Percentiles rank a stretch among this genome's conserved stretches.
These are phyloP conservation scores for Crithidia bombi DNA, from an alignment of 208 protist species.

Conservation along the genomic window DNA sequence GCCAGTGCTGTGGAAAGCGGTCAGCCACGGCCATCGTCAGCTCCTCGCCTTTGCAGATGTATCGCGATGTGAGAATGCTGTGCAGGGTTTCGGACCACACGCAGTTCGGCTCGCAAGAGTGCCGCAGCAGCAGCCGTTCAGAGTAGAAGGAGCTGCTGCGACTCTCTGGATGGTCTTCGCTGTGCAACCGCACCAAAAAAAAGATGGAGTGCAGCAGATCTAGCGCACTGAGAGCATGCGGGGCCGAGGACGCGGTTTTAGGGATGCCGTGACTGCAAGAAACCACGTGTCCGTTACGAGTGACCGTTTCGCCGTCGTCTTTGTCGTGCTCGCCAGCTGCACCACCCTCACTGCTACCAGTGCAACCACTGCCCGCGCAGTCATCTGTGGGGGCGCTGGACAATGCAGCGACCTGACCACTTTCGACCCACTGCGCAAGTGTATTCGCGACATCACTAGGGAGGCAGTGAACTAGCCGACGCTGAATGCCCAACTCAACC, in stretches of 20 bases:
- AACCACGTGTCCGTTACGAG: no score
- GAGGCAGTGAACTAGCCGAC: slow-evolving; percentile 22
- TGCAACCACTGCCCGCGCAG: not conserved
- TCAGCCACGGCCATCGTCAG: slow-evolving; percentile 42
- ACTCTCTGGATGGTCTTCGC: slow-evolving; percentile 10
- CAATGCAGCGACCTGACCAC: not conserved
- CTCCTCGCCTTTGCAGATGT: slow-evolving; percentile 64
- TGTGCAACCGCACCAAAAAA: slow-evolving; percentile 32
- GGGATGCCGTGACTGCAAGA: not conserved
- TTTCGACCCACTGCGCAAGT: slow-evolving; percentile 12
- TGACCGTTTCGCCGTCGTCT: not conserved
- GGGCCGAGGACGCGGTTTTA: no score
- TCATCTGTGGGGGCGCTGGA: not conserved
- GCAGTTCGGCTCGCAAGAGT: slow-evolving; percentile 67
- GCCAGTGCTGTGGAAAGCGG: slow-evolving; percentile 55
- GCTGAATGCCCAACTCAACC: slow-evolving; percentile 33
- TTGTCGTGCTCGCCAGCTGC: not conserved
- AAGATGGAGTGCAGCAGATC: slow-evolving; percentile 23
- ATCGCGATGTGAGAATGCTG: slow-evolving; percentile 44
- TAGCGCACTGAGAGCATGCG: not conserved
- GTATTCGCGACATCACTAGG: slow-evolving; percentile 29
- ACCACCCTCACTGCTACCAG: not conserved
- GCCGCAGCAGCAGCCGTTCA: slow-evolving; percentile 43
- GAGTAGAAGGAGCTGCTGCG: slow-evolving; percentile 30
- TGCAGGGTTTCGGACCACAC: slow-evolving; percentile 40